Percentiles rank a stretch among this genome's conserved stretches.
Evolutionary conservation across 495 filamentous ascomycete genomes (phyloP).

Genomic region (Neurospora africana): DNA sequence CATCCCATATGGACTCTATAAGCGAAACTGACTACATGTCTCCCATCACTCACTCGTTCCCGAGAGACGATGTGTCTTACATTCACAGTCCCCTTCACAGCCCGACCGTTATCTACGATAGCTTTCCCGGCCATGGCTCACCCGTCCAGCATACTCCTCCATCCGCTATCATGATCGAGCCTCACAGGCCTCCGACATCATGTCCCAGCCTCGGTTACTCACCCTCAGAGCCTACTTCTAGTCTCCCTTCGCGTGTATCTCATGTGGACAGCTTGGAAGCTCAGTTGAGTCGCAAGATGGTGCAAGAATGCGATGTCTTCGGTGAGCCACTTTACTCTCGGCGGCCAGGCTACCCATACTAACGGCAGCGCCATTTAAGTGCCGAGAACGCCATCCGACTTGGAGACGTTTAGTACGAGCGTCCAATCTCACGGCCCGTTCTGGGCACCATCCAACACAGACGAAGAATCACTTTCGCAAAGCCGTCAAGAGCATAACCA

Average conservation of each 20-base stretch:
- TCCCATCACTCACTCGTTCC: constrained; percentile 39
- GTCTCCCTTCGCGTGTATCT: constrained; percentile 33
- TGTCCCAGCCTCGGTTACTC: constrained; percentile 41
- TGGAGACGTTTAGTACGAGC: constrained; percentile 37
- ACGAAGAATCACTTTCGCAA: constrained; percentile 31
- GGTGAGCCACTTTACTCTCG: constrained; percentile 23
- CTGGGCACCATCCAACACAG: constrained; percentile 31
- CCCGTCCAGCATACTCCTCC: constrained; percentile 41
- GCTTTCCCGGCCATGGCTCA: constrained; percentile 35
- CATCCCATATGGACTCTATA: constrained; percentile 39
- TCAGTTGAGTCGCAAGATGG: constrained; percentile 34
- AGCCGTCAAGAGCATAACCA: constrained; percentile 16
- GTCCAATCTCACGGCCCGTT: constrained; percentile 31
- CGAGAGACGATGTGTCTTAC: constrained; percentile 29
- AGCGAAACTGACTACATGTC: constrained; percentile 47
- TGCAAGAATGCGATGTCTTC: constrained; percentile 35
- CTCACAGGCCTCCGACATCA: constrained; percentile 37
- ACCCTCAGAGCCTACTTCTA: constrained; percentile 37
- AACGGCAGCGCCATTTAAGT: constrained; percentile 6
- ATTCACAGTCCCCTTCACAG: constrained; percentile 39
- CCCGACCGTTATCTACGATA: constrained; percentile 42
- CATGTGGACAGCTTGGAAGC: constrained; percentile 33
- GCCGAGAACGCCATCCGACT: constrained; percentile 30
- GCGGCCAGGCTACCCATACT: background rate
- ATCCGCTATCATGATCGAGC: constrained; percentile 41